Evolutionary conservation across 257 asterid genomes (phyloP).

Genomic region (Nicotiana tomentosiformis): DNA sequence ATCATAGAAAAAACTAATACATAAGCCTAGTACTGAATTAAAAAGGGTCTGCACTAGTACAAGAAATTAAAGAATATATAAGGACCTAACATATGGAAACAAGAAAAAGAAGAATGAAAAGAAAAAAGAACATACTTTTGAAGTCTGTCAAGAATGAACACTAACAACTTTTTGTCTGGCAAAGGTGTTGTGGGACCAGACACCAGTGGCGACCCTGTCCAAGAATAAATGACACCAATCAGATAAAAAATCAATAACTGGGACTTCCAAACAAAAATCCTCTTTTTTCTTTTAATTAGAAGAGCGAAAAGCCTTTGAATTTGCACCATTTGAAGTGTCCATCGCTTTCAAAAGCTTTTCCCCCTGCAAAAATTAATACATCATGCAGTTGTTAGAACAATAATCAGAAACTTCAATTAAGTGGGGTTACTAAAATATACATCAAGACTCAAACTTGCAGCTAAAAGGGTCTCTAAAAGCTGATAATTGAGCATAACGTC

Average conservation of each 20-base stretch:
- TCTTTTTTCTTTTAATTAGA: not conserved
- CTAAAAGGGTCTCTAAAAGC: not conserved
- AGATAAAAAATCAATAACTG: constrained; percentile 24
- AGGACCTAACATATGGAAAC: constrained; percentile 7
- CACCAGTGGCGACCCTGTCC: constrained; percentile 78
- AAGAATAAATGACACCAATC: constrained; percentile 36
- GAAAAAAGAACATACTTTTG: constrained; percentile 64
- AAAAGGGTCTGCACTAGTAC: not conserved
- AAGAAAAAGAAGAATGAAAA: not conserved
- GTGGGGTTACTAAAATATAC: not conserved
- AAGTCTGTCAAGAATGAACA: constrained; percentile 94
- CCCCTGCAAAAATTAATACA: constrained; percentile 48
- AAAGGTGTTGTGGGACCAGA: constrained; percentile 88
- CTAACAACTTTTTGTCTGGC: constrained; percentile 94
- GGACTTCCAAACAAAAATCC: constrained; percentile 14
- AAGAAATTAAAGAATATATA: constrained; percentile 20
- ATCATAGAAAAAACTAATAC: not conserved
- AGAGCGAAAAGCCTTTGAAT: constrained; percentile 21
- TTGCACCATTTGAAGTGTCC: constrained; percentile 58
- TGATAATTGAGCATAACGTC: constrained; percentile 19
- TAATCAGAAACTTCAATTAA: constrained; percentile 14
- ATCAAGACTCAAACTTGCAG: not conserved
- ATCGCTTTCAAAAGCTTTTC: constrained; percentile 57
- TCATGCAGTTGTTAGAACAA: constrained; percentile 19
- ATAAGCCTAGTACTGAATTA: not conserved